phyloP scores from a whole-genome alignment of 2,329 filamentous ascomycete species.

The Aspergillus uvarum region DNA sequence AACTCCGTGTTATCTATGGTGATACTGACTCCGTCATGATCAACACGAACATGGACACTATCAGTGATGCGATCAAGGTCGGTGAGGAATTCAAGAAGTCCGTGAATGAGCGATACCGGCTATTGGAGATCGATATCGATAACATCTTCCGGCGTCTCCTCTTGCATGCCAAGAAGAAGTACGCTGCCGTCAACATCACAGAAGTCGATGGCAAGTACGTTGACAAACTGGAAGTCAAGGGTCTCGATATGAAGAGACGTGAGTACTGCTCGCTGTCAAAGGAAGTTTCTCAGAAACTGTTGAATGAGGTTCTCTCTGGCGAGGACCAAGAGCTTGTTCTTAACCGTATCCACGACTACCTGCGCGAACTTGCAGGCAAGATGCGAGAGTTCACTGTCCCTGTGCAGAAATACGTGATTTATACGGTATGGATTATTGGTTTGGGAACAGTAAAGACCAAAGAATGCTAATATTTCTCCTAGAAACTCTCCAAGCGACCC shows the following conservation, averaged over 20 bases:
- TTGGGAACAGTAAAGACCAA: background rate
- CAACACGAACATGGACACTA: slow-evolving; percentile 94
- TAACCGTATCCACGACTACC: slow-evolving; percentile 87
- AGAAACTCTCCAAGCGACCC: slow-evolving; percentile 89
- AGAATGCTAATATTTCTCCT: slow-evolving; percentile 19
- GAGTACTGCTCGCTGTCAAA: slow-evolving; percentile 96
- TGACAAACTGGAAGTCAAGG: slow-evolving; percentile 96
- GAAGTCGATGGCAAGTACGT: slow-evolving; percentile 85
- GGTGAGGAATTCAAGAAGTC: slow-evolving; percentile 92
- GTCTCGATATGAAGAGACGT: slow-evolving; percentile 94
- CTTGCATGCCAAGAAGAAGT: slow-evolving; percentile 98
- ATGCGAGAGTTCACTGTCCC: slow-evolving; percentile 81
- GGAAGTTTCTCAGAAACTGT: slow-evolving; percentile 82
- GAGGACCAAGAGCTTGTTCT: slow-evolving; percentile 87
- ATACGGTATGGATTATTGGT: slow-evolving; percentile 58
- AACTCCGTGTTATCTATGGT: slow-evolving; percentile 94
- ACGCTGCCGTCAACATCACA: slow-evolving; percentile 91
- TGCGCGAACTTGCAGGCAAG: slow-evolving; percentile 76
- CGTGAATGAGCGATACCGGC: slow-evolving; percentile 88
- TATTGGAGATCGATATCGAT: slow-evolving; percentile 97
- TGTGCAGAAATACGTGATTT: slow-evolving; percentile 90
- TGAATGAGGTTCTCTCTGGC: slow-evolving; percentile 93
- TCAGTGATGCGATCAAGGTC: slow-evolving; percentile 84
- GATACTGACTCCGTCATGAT: slow-evolving; percentile 99
- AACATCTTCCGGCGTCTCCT: slow-evolving; percentile 93